These are phyloP conservation scores for Baorangia bicolor DNA, from an alignment of 768 basidiomycete genomes.

Conservation along the genomic window DNA sequence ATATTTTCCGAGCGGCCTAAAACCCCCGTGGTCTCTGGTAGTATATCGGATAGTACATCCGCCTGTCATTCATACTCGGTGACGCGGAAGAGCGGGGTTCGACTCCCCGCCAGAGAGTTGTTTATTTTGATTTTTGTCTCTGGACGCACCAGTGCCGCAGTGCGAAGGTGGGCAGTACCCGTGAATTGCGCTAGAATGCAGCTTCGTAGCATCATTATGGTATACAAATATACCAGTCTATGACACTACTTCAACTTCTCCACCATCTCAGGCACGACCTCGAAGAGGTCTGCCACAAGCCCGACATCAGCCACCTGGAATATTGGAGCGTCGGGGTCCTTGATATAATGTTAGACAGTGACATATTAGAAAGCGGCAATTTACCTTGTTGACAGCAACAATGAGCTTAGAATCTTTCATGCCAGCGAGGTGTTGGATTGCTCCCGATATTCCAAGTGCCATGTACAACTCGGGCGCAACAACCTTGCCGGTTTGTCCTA, in stretches of 20 bases:
- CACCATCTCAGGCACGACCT: conserved; percentile 86
- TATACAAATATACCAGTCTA: conserved; percentile 11
- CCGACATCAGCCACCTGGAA: conserved; percentile 98
- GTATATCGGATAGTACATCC: conserved; percentile 54
- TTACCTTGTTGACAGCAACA: conserved; percentile 95
- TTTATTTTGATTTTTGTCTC: not conserved
- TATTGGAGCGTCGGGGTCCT: conserved; percentile 98
- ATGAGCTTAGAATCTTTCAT: conserved; percentile 99
- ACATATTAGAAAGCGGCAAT: not conserved
- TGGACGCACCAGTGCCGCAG: not conserved
- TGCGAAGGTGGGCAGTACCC: not conserved
- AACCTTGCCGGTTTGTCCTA: conserved; percentile 99
- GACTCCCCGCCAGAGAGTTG: conserved; percentile 45
- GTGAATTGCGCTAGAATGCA: not conserved
- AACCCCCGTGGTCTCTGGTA: conserved; percentile 34
- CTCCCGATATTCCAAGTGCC: conserved; percentile 95
- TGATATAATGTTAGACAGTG: conserved; percentile 17
- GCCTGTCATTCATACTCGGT: conserved; percentile 36
- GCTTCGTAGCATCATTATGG: conserved; percentile 9
- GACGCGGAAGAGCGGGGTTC: conserved; percentile 43
- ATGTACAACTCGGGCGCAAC: conserved; percentile 97
- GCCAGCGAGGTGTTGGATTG: conserved; percentile 97
- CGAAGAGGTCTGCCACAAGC: conserved; percentile 90
- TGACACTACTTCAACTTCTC: conserved; percentile 70
- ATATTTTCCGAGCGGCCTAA: not conserved